Conservation (phyloP, 176 grass and related monocot genomes). For the Bothriochloa decipiens region DNA sequence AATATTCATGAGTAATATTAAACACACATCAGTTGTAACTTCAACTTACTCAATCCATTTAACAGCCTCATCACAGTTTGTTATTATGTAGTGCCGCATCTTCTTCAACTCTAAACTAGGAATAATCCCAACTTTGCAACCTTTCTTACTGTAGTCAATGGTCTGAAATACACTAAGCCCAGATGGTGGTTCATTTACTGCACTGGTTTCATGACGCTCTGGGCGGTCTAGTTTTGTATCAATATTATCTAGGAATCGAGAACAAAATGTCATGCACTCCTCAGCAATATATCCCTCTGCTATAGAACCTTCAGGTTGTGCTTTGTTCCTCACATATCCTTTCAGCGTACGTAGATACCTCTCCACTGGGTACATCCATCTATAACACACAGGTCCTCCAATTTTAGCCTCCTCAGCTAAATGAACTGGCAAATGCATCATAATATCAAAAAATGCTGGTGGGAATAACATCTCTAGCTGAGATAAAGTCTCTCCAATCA, state of each 20-base stretch:
- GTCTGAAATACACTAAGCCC: background rate
- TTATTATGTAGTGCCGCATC: conserved; percentile 14
- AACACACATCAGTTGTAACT: no score
- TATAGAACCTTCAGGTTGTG: conserved; percentile 31
- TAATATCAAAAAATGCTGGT: conserved; percentile 6
- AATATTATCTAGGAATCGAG: background rate
- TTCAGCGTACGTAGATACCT: background rate
- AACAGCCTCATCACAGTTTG: background rate
- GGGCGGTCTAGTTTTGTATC: conserved; percentile 19
- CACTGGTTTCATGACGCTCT: background rate
- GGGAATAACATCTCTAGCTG: conserved; percentile 8
- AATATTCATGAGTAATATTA: no score
- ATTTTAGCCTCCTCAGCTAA: background rate
- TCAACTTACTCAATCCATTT: background rate
- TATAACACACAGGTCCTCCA: background rate
- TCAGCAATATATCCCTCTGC: conserved; percentile 24
- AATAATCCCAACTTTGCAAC: background rate
- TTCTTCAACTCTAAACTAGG: background rate
- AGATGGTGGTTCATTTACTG: background rate
- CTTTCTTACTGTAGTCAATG: background rate
- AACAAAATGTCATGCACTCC: conserved; percentile 35
- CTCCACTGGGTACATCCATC: conserved; percentile 27
- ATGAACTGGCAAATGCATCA: conserved; percentile 14
- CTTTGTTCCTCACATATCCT: conserved; percentile 18
- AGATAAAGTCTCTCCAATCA: background rate